A percentile compares a stretch with the other conserved stretches of the same genome.
Conservation (phyloP, 331 rosid genomes). For the Quercus tomentella region DNA sequence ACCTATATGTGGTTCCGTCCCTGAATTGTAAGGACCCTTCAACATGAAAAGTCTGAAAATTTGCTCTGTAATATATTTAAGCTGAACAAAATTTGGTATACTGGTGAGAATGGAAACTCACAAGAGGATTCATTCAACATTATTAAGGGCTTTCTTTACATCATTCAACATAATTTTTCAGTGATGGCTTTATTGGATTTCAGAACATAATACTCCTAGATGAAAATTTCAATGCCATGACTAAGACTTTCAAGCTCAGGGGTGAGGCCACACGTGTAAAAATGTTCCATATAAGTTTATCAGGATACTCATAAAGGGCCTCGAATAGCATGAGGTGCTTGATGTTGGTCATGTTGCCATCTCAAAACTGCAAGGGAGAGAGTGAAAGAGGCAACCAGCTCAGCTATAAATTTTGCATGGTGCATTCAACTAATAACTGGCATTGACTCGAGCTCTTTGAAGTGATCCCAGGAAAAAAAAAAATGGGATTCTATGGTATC, state of each 20-base stretch:
- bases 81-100: not conserved
- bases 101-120: conserved; percentile 15
- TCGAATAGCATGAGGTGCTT: conserved; percentile 62
- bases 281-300: conserved; percentile 59
- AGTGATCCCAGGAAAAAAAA: conserved; percentile 54
- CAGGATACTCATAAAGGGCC: conserved; percentile 60
- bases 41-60: too few relatives aligned
- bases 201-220: conserved; percentile 47
- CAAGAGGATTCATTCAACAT: conserved; percentile 73
- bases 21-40: too few relatives aligned
- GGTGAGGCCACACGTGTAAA: conserved; percentile 63
- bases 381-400: conserved; percentile 74
- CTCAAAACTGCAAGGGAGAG: conserved; percentile 75
- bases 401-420: conserved; percentile 72
- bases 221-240: conserved; percentile 61
- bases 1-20: too few relatives aligned
- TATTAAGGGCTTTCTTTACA: conserved; percentile 42
- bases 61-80: too few relatives aligned
- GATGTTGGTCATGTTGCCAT: conserved; percentile 52
- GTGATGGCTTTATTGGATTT: conserved; percentile 39
- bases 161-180: conserved; percentile 49
- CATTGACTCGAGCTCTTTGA: conserved; percentile 81
- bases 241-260: conserved; percentile 69
- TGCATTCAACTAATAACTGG: conserved; percentile 62
- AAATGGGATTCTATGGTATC: too few relatives aligned